Evolutionary conservation across 805 yeast genomes (phyloP), one percentile per base, ranked within the genome.

Genomic region (Candida nonsorbophila): DNA sequence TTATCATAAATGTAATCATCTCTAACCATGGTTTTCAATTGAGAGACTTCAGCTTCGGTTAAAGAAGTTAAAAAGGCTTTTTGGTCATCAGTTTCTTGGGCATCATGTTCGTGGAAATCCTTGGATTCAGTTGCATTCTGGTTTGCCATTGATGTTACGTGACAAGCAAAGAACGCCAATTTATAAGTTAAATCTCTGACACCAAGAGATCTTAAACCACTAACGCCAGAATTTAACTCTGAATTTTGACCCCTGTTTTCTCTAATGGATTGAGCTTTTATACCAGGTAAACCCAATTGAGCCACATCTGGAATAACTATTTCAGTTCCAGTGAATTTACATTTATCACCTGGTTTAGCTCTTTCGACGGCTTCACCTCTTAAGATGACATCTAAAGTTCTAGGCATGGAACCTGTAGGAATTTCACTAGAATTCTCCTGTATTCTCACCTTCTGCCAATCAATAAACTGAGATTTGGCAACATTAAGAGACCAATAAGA

Each of bases 401-500:
- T 76, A 15, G 98, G 98, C 98, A 90, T 90, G 3, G 97, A 87
- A 16, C 98, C 98, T 0, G 96, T 86, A 16, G 98, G 98, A 33
- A 90, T 90, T 57, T 90, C 97, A 44, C 70, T 83, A n/a, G 97
- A 79, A 49, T 90, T 92, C 51, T 90, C 98, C 54, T 90, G 98
- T 41, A 90, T 83, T 45, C 97, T 75, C 15, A 87, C 90, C 41
- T 83, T 83, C 56, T 90, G 98, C 98, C 98, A 90, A 65, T 90
- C 97, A 39, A 86, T 67, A 48, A 92, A 90, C 37, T 80, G 84
- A 0, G 95, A 84, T 55, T 86, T 85, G 20, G 83, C 58, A 17
- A 90, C 79, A 45, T 84, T 79, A 34, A 92, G 62, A 1, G 94
- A 77, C 94, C 96, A 90, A 32, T 76, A 68, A 2, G 83, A 71